phyloP scores from a whole-genome alignment of 2,329 filamentous ascomycete species.

The Xylariaceae sp. region DNA sequence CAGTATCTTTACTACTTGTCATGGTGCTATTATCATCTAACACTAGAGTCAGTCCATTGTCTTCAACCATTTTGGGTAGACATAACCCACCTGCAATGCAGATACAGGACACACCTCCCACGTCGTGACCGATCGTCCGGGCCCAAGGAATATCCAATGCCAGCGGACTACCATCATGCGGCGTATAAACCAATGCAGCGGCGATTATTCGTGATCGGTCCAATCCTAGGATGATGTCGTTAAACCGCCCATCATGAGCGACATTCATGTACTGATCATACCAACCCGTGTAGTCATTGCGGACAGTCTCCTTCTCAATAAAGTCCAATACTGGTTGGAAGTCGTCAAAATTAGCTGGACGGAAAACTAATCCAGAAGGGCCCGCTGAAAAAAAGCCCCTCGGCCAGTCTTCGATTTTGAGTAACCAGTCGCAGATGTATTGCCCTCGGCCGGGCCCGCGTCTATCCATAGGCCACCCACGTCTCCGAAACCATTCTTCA shows the following conservation, averaged over 20 bases:
- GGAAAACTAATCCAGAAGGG: conserved; percentile 41
- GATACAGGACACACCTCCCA: conserved; percentile 58
- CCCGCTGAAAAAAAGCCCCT: conserved; percentile 35
- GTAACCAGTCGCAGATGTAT: conserved; percentile 50
- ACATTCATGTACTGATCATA: conserved; percentile 56
- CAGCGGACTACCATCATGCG: conserved; percentile 43
- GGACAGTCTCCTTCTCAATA: conserved; percentile 45
- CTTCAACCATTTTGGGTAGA: conserved; percentile 1
- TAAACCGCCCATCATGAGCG: conserved; percentile 44
- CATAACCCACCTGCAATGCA: conserved; percentile 50
- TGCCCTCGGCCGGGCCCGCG: conserved; percentile 45
- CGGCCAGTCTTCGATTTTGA: conserved; percentile 49
- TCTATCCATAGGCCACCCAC: conserved; percentile 50
- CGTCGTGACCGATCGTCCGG: conserved; percentile 44
- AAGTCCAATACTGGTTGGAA: conserved; percentile 46
- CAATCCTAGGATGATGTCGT: conserved; percentile 52
- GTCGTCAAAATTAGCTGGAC: conserved; percentile 44
- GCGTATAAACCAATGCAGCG: conserved; percentile 51
- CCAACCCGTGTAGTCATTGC: conserved; percentile 51
- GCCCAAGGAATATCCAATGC: conserved; percentile 55
- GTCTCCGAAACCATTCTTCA: conserved; percentile 50
- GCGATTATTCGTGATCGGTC: conserved; percentile 48
- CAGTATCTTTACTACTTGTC: conserved; percentile 43
- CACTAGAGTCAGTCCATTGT: conserved; percentile 17
- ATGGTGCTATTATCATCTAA: conserved; percentile 43